A percentile compares a stretch with the other conserved stretches of the same genome.
Conservation (phyloP, 1,139 yeast genomes). For the Pneumocystis jirovecii region DNA sequence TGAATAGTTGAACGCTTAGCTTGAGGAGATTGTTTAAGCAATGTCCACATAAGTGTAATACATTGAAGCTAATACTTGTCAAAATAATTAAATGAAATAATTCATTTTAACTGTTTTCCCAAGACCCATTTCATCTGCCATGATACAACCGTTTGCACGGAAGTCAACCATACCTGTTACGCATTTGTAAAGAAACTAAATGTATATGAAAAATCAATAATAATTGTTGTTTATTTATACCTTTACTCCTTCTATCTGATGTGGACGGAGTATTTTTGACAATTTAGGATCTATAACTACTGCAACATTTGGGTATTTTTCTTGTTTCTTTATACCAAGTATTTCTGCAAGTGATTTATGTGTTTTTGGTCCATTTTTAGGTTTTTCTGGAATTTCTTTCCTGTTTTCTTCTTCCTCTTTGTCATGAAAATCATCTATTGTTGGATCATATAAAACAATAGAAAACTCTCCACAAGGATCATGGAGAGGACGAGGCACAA, state of each 20-base stretch:
- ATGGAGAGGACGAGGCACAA: constrained; percentile 79
- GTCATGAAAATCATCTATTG: constrained; percentile 46
- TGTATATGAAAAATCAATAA: not conserved
- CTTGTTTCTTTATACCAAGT: constrained; percentile 53
- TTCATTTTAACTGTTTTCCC: constrained; percentile 49
- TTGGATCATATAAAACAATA: constrained; percentile 87
- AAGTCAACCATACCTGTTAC: constrained; percentile 80
- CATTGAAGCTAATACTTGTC: constrained; percentile 44
- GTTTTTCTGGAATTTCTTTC: constrained; percentile 11
- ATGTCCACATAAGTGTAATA: constrained; percentile 83
- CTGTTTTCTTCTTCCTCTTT: constrained; percentile 1
- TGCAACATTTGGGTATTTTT: constrained; percentile 54
- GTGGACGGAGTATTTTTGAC: constrained; percentile 78
- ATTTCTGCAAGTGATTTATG: constrained; percentile 70
- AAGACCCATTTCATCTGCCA: constrained; percentile 99
- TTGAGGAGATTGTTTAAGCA: constrained; percentile 77
- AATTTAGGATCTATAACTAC: constrained; percentile 89
- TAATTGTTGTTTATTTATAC: not conserved
- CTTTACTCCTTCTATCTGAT: constrained; percentile 93
- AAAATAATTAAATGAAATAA: not conserved
- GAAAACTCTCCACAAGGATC: constrained; percentile 92
- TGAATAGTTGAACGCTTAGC: constrained; percentile 65
- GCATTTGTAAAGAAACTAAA: constrained; percentile 59
- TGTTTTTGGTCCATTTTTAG: constrained; percentile 5
- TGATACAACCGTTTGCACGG: constrained; percentile 85